These are phyloP conservation scores for Paecilomyces sp. DNA, from an alignment of 2,329 filamentous ascomycete species.

Conservation along the genomic window DNA sequence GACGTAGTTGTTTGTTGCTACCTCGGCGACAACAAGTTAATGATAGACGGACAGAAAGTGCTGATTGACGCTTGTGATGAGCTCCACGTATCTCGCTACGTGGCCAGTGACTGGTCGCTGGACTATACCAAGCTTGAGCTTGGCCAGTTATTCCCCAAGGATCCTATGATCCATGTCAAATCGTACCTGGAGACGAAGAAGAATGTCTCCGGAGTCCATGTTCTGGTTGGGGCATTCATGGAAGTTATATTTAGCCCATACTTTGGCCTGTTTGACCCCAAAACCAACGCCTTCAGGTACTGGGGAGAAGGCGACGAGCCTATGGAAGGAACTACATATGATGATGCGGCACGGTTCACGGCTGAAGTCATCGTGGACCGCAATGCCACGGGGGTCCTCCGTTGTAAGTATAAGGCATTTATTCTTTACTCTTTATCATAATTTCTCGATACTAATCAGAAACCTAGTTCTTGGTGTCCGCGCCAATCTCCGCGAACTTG, in stretches of 20 bases:
- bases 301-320: slow-evolving; percentile 32
- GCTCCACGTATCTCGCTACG: slow-evolving; percentile 28
- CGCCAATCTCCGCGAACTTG: slow-evolving; percentile 16
- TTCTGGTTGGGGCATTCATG: slow-evolving; percentile 34
- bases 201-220: slow-evolving; percentile 33
- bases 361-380: slow-evolving; percentile 23
- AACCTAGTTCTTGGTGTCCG: slow-evolving; percentile 29
- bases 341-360: slow-evolving; percentile 30
- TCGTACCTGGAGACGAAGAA: slow-evolving; percentile 29
- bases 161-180: slow-evolving; percentile 34
- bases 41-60: slow-evolving; percentile 35
- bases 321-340: slow-evolving; percentile 32
- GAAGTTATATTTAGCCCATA: slow-evolving; percentile 23
- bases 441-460: background rate
- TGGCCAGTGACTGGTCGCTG: slow-evolving; percentile 36
- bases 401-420: slow-evolving; percentile 10
- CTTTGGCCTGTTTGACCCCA: slow-evolving; percentile 16
- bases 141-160: slow-evolving; percentile 31
- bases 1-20: slow-evolving; percentile 37
- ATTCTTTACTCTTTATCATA: background rate
- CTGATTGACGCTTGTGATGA: slow-evolving; percentile 35
- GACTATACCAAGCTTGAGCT: slow-evolving; percentile 33
- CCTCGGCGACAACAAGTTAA: slow-evolving; percentile 30
- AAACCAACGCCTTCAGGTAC: slow-evolving; percentile 18
- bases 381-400: slow-evolving; percentile 11